Conservation (phyloP, 306 rosid species). For the Vachellia pachyceras region DNA sequence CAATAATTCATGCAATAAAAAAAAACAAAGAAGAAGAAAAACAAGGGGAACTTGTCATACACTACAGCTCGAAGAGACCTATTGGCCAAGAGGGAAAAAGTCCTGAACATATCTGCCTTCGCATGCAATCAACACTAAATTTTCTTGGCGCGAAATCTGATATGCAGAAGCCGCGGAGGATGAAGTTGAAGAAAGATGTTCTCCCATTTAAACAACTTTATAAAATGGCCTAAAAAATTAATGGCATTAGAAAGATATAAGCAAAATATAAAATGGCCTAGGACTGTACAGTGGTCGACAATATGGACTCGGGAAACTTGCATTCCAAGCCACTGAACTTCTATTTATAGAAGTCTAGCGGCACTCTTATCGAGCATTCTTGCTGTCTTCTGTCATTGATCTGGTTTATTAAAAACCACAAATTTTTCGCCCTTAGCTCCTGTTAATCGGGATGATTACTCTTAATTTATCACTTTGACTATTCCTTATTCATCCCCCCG, state of each 20-base stretch:
- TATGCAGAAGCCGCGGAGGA: no score
- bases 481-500: background rate
- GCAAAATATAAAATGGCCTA: background rate
- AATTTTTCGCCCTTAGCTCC: background rate
- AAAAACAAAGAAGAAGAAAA: no score
- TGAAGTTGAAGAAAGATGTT: no score
- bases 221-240: no score
- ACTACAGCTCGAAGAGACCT: no score
- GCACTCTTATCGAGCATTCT: background rate
- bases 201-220: no score
- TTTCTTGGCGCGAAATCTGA: no score
- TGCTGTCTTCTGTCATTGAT: background rate
- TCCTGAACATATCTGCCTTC: no score
- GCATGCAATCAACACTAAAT: no score
- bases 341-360: constrained; percentile 5
- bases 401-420: background rate
- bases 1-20: no score
- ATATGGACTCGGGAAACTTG: constrained; percentile 15
- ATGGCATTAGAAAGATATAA: background rate
- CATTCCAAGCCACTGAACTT: constrained; percentile 24
- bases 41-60: no score
- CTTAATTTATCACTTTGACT: constrained; percentile 27
- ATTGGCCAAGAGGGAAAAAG: no score
- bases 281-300: background rate
- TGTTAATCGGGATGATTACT: constrained; percentile 6